A percentile compares a stretch with the other conserved stretches of the same genome.
Evolutionary conservation across 2,329 filamentous ascomycete species (phyloP).

Genomic region (Allantophomopsis cytisporea): DNA sequence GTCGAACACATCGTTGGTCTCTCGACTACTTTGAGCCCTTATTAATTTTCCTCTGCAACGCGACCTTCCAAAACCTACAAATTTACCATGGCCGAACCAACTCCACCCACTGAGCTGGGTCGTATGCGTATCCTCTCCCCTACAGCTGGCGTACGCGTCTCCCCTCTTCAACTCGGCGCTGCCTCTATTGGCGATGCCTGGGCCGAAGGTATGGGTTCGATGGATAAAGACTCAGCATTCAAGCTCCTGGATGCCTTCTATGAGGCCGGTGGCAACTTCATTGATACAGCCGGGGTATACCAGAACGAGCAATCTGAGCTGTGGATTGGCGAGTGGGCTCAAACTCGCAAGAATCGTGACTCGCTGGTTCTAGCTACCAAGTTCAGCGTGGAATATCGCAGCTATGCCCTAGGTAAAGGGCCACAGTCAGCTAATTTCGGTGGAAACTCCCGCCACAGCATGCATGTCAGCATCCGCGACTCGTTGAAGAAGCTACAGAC

Average conservation of each 20-base stretch:
- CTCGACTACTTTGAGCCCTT: too few relatives aligned
- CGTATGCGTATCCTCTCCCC: neutral
- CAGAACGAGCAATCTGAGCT: conserved; percentile 45
- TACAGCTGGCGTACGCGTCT: conserved; percentile 42
- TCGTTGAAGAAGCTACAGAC: conserved; percentile 26
- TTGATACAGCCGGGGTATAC: conserved; percentile 58
- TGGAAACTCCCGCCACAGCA: conserved; percentile 24
- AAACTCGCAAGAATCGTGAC: conserved; percentile 31
- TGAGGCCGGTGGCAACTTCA: conserved; percentile 50
- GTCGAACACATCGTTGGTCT: too few relatives aligned
- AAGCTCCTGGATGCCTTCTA: conserved; percentile 43
- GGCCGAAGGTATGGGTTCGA: conserved; percentile 29
- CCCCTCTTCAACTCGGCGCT: conserved; percentile 48
- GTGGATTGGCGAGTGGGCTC: conserved; percentile 62
- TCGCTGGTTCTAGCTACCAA: conserved; percentile 57
- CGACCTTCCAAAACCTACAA: too few relatives aligned
- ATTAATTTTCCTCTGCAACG: too few relatives aligned
- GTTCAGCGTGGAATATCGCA: conserved; percentile 39
- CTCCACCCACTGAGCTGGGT: neutral
- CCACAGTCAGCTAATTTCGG: conserved; percentile 23
- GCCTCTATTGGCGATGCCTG: conserved; percentile 55
- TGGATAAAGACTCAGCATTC: conserved; percentile 38
- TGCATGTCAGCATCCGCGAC: conserved; percentile 22
- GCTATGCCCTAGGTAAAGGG: conserved; percentile 14
- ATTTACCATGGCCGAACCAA: neutral